phyloP scores from a whole-genome alignment of 2,329 filamentous ascomycete genomes.

The Aspergillus aculeatinus region DNA sequence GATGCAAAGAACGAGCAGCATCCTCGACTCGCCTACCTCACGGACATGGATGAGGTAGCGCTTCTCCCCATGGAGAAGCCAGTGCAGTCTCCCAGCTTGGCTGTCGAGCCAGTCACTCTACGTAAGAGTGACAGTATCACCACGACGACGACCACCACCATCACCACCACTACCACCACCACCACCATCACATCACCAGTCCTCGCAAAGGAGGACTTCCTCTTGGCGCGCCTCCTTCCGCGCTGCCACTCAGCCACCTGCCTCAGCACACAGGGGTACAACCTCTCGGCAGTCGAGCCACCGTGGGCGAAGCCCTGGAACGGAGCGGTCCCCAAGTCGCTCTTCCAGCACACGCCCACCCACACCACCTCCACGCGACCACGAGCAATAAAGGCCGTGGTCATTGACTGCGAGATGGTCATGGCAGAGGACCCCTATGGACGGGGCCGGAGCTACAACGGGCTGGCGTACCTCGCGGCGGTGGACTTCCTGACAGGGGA shows the following conservation, averaged over 20 bases:
- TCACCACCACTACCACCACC: not conserved
- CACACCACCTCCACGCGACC: not conserved
- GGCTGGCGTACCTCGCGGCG: constrained; percentile 41
- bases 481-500: constrained; percentile 51
- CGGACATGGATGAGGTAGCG: no score
- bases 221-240: not conserved
- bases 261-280: not conserved
- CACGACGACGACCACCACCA: no score
- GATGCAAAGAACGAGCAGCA: no score
- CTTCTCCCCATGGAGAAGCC: no score
- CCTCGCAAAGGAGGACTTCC: not conserved
- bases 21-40: no score
- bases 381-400: constrained; percentile 31
- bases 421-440: not conserved
- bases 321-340: not conserved
- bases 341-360: not conserved
- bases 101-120: no score
- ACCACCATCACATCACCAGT: not conserved
- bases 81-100: no score
- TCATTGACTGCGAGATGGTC: constrained; percentile 49
- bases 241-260: not conserved
- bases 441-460: constrained; percentile 21
- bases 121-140: no score
- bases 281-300: not conserved
- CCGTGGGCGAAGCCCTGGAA: not conserved